A percentile compares a stretch with the other conserved stretches of the same genome.
phyloP scores from a whole-genome alignment of 768 basidiomycete genomes.

The Auriscalpium orientale region DNA sequence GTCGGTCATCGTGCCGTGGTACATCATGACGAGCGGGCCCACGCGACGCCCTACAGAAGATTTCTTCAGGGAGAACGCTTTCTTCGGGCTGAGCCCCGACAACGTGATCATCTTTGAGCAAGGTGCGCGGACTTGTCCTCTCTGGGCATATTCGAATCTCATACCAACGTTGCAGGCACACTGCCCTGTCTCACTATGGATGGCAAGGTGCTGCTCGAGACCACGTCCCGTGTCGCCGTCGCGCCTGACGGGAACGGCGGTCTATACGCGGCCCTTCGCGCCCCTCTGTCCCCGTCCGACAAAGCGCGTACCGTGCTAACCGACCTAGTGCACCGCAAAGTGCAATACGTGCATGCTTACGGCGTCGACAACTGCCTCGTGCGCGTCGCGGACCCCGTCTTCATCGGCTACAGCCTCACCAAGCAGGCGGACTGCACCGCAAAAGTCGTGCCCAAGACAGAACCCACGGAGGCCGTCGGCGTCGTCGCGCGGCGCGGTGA shows the following conservation, averaged over 20 bases:
- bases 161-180: conserved; percentile 54
- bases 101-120: conserved; percentile 96
- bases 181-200: conserved; percentile 92
- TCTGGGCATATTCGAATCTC: not conserved
- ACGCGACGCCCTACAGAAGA: conserved; percentile 80
- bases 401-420: conserved; percentile 88
- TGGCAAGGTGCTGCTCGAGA: conserved; percentile 87
- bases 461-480: conserved; percentile 87
- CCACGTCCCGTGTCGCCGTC: conserved; percentile 73
- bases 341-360: conserved; percentile 90
- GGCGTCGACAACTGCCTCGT: conserved; percentile 99
- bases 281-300: conserved; percentile 55
- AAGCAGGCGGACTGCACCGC: conserved; percentile 88
- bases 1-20: conserved; percentile 85
- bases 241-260: conserved; percentile 99
- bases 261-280: conserved; percentile 86
- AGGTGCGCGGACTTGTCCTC: conserved; percentile 45
- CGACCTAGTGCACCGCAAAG: conserved; percentile 66
- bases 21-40: conserved; percentile 98
- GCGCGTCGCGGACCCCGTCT: conserved; percentile 92
- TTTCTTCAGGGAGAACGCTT: conserved; percentile 70
- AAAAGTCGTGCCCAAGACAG: conserved; percentile 90
- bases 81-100: conserved; percentile 73
- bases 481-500: conserved; percentile 82
- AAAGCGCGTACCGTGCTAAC: conserved; percentile 70